Conservation (phyloP, 805 yeast species). For the Candida peoriensis region DNA sequence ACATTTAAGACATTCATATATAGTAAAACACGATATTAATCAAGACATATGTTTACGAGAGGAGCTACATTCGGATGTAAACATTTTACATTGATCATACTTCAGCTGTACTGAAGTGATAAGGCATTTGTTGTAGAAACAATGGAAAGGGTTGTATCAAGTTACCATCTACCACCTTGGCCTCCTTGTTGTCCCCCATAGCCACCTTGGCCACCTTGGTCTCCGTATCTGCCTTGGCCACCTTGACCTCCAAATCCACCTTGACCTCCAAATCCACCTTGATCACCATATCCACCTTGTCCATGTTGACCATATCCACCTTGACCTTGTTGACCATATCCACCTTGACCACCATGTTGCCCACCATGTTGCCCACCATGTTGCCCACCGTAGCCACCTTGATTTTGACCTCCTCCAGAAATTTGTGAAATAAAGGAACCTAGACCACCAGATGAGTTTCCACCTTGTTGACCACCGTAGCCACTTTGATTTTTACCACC, state of each 20-base stretch:
- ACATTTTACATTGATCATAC: no score
- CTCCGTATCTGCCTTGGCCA: slow-evolving; percentile 6
- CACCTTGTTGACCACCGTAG: slow-evolving; percentile 1
- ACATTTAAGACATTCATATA: no score
- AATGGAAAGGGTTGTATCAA: background rate
- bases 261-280: no score
- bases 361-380: slow-evolving; percentile 6
- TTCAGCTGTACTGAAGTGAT: background rate
- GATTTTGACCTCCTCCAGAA: slow-evolving; percentile 6
- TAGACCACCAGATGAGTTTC: slow-evolving; percentile 3
- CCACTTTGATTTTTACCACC: slow-evolving; percentile 3
- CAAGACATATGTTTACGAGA: no score
- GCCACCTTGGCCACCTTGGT: no score
- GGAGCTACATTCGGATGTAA: no score
- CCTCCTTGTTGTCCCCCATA: background rate
- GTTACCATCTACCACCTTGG: background rate
- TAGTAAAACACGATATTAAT: no score
- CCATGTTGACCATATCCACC: slow-evolving; percentile 1
- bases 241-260: slow-evolving; percentile 7
- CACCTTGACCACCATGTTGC: slow-evolving; percentile 4
- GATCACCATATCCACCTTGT: slow-evolving; percentile 1
- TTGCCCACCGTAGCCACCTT: slow-evolving; percentile 7
- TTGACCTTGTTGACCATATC: slow-evolving; percentile 1
- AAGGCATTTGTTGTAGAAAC: background rate
- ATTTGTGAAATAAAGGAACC: slow-evolving; percentile 2